Conservation (phyloP, 164 flowering plant species). For the Macadamia integrifolia region DNA sequence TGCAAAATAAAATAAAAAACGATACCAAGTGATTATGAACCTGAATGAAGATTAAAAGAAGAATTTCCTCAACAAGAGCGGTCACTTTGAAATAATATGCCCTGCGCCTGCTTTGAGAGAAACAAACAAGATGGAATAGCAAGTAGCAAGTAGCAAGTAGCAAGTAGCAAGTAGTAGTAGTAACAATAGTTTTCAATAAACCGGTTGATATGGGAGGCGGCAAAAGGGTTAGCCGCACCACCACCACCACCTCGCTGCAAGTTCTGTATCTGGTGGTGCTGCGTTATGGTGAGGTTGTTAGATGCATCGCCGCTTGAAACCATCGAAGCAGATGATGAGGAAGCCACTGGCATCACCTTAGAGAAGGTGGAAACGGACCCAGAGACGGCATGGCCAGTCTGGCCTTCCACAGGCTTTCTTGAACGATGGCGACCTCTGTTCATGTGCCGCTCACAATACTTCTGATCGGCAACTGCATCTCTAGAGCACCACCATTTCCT, state of each 20-base stretch:
- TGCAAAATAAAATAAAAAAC: constrained; percentile 15
- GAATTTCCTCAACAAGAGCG: too few species aligned
- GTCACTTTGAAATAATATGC: too few species aligned
- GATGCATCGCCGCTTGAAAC: constrained; percentile 29
- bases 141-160: neutral
- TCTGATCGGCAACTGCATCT: constrained; percentile 90
- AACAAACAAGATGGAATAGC: neutral
- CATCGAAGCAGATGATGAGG: constrained; percentile 34
- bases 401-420: constrained; percentile 99
- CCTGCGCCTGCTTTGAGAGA: constrained; percentile 20
- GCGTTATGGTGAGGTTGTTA: constrained; percentile 34
- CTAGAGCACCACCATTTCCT: constrained; percentile 99
- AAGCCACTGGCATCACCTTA: constrained; percentile 32
- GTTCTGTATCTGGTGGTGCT: constrained; percentile 47
- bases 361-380: constrained; percentile 30
- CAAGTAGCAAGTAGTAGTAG: neutral
- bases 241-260: constrained; percentile 23
- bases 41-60: too few species aligned
- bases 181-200: constrained; percentile 7
- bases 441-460: constrained; percentile 94
- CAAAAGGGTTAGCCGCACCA: constrained; percentile 20
- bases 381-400: constrained; percentile 62
- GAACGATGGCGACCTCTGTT: constrained; percentile 99
- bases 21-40: too few species aligned
- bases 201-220: constrained; percentile 37